These are phyloP conservation scores for Sordariomycetes sp. DNA, from an alignment of 2,329 filamentous ascomycete genomes.

Conservation along the genomic window DNA sequence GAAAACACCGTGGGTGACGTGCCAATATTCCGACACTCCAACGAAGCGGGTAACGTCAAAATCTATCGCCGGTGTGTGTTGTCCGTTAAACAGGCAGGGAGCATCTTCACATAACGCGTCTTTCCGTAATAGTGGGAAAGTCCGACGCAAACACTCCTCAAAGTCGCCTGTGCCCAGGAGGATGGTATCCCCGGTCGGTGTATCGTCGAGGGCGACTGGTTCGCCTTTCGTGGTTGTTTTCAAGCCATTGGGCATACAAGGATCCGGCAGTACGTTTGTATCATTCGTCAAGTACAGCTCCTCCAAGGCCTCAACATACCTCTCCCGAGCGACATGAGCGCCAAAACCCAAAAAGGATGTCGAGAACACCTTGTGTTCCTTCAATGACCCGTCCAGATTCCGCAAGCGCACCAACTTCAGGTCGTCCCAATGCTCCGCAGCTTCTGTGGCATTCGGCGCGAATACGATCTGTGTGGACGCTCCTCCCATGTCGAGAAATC, in stretches of 20 bases:
- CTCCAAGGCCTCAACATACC: conserved; percentile 69
- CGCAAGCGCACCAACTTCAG: conserved; percentile 76
- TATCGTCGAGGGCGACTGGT: conserved; percentile 20
- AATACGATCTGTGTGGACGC: conserved; percentile 97
- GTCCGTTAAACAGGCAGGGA: conserved; percentile 81
- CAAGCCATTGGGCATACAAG: conserved; percentile 73
- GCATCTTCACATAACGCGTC: conserved; percentile 70
- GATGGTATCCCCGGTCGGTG: conserved; percentile 23
- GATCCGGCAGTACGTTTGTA: conserved; percentile 65
- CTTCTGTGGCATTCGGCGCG: conserved; percentile 84
- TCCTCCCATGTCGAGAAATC: conserved; percentile 96
- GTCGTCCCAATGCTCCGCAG: conserved; percentile 78
- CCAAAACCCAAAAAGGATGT: conserved; percentile 96
- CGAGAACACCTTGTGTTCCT: conserved; percentile 85
- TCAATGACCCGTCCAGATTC: conserved; percentile 60
- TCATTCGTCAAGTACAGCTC: conserved; percentile 47
- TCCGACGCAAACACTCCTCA: conserved; percentile 67
- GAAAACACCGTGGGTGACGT: conserved; percentile 93
- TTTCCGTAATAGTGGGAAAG: conserved; percentile 79
- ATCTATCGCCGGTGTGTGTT: conserved; percentile 89
- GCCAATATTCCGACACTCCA: conserved; percentile 97
- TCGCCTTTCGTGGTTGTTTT: conserved; percentile 62
- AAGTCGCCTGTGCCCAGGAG: conserved; percentile 80
- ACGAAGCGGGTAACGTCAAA: conserved; percentile 97
- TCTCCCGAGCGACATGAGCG: conserved; percentile 79